A percentile compares a stretch with the other conserved stretches of the same genome.
These are phyloP conservation scores for Mucor piriformis DNA, from an alignment of 371 early-diverging fungal genomes.

Conservation along the genomic window DNA sequence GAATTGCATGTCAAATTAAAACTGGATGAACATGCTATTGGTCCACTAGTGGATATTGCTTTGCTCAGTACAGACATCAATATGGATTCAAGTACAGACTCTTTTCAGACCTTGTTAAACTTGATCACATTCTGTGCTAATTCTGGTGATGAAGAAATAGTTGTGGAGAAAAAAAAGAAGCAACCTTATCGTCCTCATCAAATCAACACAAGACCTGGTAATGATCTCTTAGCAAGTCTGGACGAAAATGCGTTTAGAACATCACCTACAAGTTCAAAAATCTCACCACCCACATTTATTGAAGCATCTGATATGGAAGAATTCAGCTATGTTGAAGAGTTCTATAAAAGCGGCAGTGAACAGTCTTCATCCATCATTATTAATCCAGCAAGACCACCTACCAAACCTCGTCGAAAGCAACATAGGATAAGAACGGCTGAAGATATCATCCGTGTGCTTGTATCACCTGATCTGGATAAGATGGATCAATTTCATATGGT, in stretches of 20 bases:
- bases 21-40: constrained; percentile 27
- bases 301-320: constrained; percentile 26
- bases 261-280: neutral
- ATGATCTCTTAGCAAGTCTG: constrained; percentile 53
- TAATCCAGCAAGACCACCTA: constrained; percentile 13
- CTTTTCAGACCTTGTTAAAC: constrained; percentile 66
- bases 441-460: constrained; percentile 15
- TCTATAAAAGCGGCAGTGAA: constrained; percentile 26
- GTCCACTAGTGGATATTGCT: constrained; percentile 16
- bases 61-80: constrained; percentile 29
- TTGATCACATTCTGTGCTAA: constrained; percentile 51
- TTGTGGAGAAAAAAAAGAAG: neutral
- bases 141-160: constrained; percentile 21
- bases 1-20: constrained; percentile 49
- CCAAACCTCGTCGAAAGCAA: constrained; percentile 36
- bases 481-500: constrained; percentile 43
- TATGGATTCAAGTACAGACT: constrained; percentile 74
- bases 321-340: constrained; percentile 59
- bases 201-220: constrained; percentile 7
- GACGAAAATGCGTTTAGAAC: constrained; percentile 63
- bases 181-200: neutral
- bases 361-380: neutral
- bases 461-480: constrained; percentile 21
- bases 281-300: constrained; percentile 20
- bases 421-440: constrained; percentile 16